Conservation (phyloP, 192 early-diverging fungal species). For the Anaeromyces robustus region DNA sequence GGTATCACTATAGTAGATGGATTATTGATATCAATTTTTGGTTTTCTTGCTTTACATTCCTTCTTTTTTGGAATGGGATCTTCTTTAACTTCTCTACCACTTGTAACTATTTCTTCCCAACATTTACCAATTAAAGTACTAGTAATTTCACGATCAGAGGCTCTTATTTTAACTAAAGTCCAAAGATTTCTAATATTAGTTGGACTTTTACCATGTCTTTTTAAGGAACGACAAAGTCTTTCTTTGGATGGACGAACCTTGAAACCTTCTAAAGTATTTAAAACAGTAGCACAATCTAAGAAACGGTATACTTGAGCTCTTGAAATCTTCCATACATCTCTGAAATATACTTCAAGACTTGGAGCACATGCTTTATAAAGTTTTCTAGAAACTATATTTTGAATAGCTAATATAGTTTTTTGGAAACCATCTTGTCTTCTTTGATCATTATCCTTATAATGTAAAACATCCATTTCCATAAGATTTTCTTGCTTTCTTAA, state of each 20-base stretch:
- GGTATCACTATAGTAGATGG: background rate
- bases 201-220: slow-evolving; percentile 18
- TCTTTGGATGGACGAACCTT: slow-evolving; percentile 22
- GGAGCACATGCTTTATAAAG: background rate
- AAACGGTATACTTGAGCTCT: slow-evolving; percentile 19
- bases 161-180: slow-evolving; percentile 7
- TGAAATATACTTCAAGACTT: background rate
- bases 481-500: background rate
- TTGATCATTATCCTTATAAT: background rate
- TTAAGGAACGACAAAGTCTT: slow-evolving; percentile 31
- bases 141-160: background rate
- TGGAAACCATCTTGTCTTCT: background rate
- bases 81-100: background rate
- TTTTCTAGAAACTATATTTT: background rate
- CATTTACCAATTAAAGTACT: background rate
- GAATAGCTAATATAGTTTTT: background rate
- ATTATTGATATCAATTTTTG: background rate
- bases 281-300: slow-evolving; percentile 26
- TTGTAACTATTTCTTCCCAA: background rate
- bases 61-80: background rate
- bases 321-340: background rate
- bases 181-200: slow-evolving; percentile 23
- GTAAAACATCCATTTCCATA: background rate
- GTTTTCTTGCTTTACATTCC: background rate
- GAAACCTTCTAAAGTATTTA: slow-evolving; percentile 24